Evolutionary conservation across 441 rosid species (phyloP), one percentile per base, ranked within the genome.

Genomic region (Euphorbia corollata): DNA sequence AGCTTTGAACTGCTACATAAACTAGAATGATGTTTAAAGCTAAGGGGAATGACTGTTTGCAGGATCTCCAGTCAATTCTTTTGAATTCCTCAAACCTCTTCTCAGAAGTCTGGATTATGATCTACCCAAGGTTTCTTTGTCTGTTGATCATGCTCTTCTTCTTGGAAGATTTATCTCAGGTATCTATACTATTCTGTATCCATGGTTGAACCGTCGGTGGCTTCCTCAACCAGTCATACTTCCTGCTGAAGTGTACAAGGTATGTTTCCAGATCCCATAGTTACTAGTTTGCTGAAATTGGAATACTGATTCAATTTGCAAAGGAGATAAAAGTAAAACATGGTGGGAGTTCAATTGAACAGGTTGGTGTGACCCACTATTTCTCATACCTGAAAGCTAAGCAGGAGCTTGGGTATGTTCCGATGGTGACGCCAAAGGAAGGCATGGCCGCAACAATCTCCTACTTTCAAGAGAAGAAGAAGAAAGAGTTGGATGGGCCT

Each of bases 201-300:
- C 96, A 45, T 91, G 89, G 87, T 81, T 94, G 81, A 81, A 91
- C 56, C 65, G 57, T 47, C 39, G 87, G 85, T 94, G 97, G 99
- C 83, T 91, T 84, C 99, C 96, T 39, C 87, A 83, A 68, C 99
- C 97, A 4, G 45, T 86, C 23, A 75, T 89, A 64, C 93, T 94
- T 80, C 99, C 99, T 6, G 88, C 96, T 45, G 97, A 91, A 85
- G 97, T 94, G 38, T 84, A 87, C 71, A 91, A 91, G 96, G 99
- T 87, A 63, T 55, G 78, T 70, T 51, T 71, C 27, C 27, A 45
- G 45, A 30, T 70, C 20, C 32, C 8, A 38, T 61, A 7, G 3
- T 50, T 64, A 13, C 10, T 6, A 7, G 5, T 57, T 64, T 6
- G 41, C 45, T 24, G 11, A 39, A n/a, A n/a, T n/a, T n/a, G n/a